phyloP scores from a whole-genome alignment of 768 basidiomycete species.

The Pholiota conissans region DNA sequence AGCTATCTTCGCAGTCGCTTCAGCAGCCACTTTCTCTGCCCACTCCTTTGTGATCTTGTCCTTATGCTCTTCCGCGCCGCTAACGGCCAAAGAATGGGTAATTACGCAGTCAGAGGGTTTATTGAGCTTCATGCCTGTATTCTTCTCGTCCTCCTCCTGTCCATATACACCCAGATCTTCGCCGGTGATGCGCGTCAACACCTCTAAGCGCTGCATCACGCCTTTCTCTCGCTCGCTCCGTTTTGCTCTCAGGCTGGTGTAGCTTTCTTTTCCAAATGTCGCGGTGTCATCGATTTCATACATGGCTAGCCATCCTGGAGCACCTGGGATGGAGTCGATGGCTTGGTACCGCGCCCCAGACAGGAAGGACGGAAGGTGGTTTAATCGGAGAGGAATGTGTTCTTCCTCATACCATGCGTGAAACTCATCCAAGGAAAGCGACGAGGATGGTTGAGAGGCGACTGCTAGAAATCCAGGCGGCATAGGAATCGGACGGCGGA shows the following conservation, averaged over 20 bases:
- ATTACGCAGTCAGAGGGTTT: conserved; percentile 12
- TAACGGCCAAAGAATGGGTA: conserved; percentile 11
- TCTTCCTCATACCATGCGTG: conserved; percentile 62
- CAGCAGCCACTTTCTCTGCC: conserved; percentile 19
- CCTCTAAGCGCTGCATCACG: conserved; percentile 40
- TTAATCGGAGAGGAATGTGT: conserved; percentile 50
- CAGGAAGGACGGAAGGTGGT: conserved; percentile 45
- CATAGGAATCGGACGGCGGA: conserved; percentile 23
- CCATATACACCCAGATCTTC: conserved; percentile 15
- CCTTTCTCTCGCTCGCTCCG: conserved; percentile 43
- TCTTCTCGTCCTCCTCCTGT: background rate
- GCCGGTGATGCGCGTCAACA: conserved; percentile 43
- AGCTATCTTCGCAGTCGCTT: conserved; percentile 15
- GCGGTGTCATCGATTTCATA: conserved; percentile 46
- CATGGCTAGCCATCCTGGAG: conserved; percentile 48
- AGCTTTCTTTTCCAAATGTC: conserved; percentile 41
- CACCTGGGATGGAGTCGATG: conserved; percentile 21
- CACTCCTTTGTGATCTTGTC: conserved; percentile 18
- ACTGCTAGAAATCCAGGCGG: conserved; percentile 48
- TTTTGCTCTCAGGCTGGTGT: conserved; percentile 43
- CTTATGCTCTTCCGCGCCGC: background rate
- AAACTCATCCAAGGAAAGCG: conserved; percentile 45
- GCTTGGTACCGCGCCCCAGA: conserved; percentile 47
- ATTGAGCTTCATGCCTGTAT: conserved; percentile 14
- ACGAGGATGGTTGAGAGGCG: conserved; percentile 41